Base-by-base conservation (phyloP, 495 filamentous ascomycete species). In the Tuber brumale region DNA sequence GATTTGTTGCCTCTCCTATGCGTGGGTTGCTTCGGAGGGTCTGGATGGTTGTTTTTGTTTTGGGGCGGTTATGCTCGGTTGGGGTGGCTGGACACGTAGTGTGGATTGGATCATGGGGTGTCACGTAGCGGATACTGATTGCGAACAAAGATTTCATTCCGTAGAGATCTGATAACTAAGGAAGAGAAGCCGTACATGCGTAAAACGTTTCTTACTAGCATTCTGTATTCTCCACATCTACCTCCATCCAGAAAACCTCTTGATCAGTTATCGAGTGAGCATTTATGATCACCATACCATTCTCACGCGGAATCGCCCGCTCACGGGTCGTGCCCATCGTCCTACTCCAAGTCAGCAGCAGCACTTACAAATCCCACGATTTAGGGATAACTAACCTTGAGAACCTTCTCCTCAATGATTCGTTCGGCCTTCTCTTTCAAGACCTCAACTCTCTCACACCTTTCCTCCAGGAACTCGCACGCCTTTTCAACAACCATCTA, bases 401-500 rank as follows among this genome's bases (percentile, higher is more conserved):
- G 7, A 27, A 27, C n/a, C 51, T 57, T 57, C 10, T 61, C 23
- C 10, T 66, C 10, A 14, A 66, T 66, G 12, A 66, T 18, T 10
- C 57, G 27, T 66, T 66, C 12, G 8, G 57, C 27, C 4, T 35
- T 66, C n/a, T 66, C 57, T 10, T 6, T 31, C 27, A 66, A 1
- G 27, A 18, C 57, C 27, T 66, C 7, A 61, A 1, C 51, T 31
- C 70, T 46, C 37, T 37, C 19, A 16, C 35, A 70, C 48, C 42
- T 51, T 70, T 66, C 43, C 27, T 77, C 66, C 46, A 89, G 69
- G 86, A 87, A 88, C 27, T 43, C 79, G 76, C 44, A 81, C 2
- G 86, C 88, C 83, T 88, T 89, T 39, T 85, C 85, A 9, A 83
- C 87, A 75, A 89, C 41, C 83, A 91, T 83, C 79, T 88, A 87